These are phyloP conservation scores for Pseudocercospora ulei DNA, from an alignment of 2,329 filamentous ascomycete genomes.

Conservation along the genomic window DNA sequence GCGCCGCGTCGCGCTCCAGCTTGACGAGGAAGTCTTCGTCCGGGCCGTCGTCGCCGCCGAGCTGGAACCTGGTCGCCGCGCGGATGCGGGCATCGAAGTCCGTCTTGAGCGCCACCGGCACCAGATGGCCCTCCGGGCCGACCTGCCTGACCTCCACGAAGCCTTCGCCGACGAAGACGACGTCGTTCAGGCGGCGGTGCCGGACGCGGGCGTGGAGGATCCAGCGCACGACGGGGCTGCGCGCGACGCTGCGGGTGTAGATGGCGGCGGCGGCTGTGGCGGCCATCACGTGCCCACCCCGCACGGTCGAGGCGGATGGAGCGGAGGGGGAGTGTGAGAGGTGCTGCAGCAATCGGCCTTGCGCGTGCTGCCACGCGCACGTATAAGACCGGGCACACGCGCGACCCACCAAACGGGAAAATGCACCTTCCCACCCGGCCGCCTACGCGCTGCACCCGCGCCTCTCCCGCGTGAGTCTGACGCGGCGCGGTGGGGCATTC, in stretches of 20 bases:
- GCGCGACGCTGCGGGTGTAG: conserved; percentile 66
- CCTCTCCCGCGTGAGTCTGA: background rate
- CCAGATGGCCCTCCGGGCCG: conserved; percentile 54
- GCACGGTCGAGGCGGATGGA: conserved; percentile 1
- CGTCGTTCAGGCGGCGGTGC: conserved; percentile 60
- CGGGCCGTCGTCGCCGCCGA: conserved; percentile 31
- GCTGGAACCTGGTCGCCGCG: conserved; percentile 64
- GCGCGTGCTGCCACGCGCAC: conserved; percentile 2
- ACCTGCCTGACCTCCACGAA: conserved; percentile 68
- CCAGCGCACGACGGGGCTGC: conserved; percentile 64
- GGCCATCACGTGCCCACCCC: conserved; percentile 14
- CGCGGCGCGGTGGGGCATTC: conserved; percentile 4
- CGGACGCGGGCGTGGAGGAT: conserved; percentile 73
- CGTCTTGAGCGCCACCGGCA: conserved; percentile 64
- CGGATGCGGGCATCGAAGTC: conserved; percentile 72
- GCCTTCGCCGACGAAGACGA: conserved; percentile 75
- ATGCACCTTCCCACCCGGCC: conserved; percentile 5
- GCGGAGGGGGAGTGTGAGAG: background rate
- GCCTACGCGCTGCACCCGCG: background rate
- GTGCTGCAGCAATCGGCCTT: background rate
- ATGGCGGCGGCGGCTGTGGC: conserved; percentile 51
- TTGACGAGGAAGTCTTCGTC: conserved; percentile 31
- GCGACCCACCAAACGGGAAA: conserved; percentile 2
- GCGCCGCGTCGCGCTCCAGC: conserved; percentile 23
- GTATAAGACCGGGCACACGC: background rate